Percentiles rank a stretch among this genome's conserved stretches.
Conservation (phyloP, 129 eudicot species). For the Ambrosia trifida region DNA sequence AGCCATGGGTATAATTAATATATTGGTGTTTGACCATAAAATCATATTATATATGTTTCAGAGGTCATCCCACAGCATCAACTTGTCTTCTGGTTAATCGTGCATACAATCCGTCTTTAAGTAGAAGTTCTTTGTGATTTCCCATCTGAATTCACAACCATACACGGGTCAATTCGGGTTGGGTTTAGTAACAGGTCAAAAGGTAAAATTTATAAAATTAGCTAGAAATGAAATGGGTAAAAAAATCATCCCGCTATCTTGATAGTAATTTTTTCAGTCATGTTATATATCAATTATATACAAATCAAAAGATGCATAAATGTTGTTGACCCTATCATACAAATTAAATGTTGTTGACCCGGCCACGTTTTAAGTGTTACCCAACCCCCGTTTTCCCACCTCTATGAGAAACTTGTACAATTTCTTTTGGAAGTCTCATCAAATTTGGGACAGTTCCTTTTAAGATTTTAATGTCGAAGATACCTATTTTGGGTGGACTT, state of each 20-base stretch:
- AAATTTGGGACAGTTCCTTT: too few species aligned
- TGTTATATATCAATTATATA: not conserved
- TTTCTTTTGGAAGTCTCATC: not conserved
- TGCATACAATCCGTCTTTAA: slow-evolving; percentile 81
- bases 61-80: slow-evolving; percentile 63
- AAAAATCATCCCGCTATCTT: not conserved
- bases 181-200: not conserved
- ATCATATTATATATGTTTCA: not conserved
- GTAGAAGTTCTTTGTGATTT: slow-evolving; percentile 74
- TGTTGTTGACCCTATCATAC: not conserved
- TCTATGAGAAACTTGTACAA: not conserved
- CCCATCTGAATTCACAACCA: slow-evolving; percentile 69
- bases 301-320: not conserved
- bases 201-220: not conserved
- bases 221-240: not conserved
- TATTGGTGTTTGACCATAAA: not conserved
- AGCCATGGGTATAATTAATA: not conserved
- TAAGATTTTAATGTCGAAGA: too few species aligned
- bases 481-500: not conserved
- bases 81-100: slow-evolving; percentile 82
- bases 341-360: not conserved
- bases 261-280: too few species aligned
- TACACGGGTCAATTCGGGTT: not conserved
- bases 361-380: not conserved
- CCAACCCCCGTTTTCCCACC: not conserved